Evolutionary conservation across 2,329 filamentous ascomycete species (phyloP), one percentile per base, ranked within the genome.

Genomic region (Aquanectria penicillioides): DNA sequence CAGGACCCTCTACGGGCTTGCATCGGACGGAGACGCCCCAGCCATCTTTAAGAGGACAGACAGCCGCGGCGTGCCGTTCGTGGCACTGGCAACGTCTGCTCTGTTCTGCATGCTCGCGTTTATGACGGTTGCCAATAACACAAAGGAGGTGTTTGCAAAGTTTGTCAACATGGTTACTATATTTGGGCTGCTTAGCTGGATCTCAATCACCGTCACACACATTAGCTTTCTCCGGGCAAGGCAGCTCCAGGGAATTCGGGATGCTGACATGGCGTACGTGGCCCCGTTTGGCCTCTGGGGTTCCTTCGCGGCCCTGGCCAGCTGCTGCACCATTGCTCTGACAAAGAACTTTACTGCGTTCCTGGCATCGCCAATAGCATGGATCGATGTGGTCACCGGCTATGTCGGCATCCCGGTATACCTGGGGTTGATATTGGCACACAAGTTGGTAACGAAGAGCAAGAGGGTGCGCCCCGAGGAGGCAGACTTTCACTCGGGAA

Each of bases 301-400:
- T 13, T 92, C 89, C 0, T 87, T 87, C 71, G 78, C 80, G 57
- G 89, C 89, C 0, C 81, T 95, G 2, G 78, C 81, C 69, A 88
- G 92, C 77, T 93, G 90, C 77, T 81, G 83, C 70, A 73, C 94
- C 28, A 90, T 95, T 62, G 85, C 89, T 2, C 72, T 95, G 49
- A 94, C 92, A 71, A 95, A 95, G 83, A 94, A 93, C 81, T 94
- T 87, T 76, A 85, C 56, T 87, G 90, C 59, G 94, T 94, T 75
- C 80, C 86, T 65, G 72, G 66, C 70, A 77, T 65, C 81, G 81
- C 75, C 67, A 61, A 72, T 56, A 81, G 81, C 50, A 79, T 80
- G 51, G 91, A 91, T 65, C 84, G 90, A 74, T 90, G 90, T 94
- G 75, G 85, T 93, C 74, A 92, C 89, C 0, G 89, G 88, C 22